A percentile compares a stretch with the other conserved stretches of the same genome.
Conservation (phyloP, 441 rosid genomes). For the Populus hybrid region DNA sequence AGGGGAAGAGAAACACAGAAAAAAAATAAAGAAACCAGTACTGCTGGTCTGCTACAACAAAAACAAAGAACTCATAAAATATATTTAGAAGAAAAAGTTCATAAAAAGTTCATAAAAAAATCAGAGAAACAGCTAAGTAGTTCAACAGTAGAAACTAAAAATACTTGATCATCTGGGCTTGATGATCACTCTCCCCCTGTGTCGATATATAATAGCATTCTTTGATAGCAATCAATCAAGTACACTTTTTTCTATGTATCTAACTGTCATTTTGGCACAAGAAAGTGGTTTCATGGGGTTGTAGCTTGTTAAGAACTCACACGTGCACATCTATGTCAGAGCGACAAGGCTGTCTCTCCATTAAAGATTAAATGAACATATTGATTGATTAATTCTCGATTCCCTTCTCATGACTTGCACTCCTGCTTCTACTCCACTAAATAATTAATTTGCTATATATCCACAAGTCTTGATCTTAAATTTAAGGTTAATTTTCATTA, state of each 20-base stretch:
- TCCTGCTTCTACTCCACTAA: background rate
- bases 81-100: no score
- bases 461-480: background rate
- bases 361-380: no score
- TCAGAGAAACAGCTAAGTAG: no score
- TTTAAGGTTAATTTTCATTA: background rate
- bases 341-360: background rate
- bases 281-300: background rate
- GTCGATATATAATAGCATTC: no score
- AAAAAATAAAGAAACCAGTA: no score
- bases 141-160: background rate
- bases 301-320: constrained; percentile 2
- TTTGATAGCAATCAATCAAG: background rate
- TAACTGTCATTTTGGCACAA: background rate
- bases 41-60: no score
- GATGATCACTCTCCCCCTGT: background rate
- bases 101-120: no score
- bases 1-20: no score
- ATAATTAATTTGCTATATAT: background rate
- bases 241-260: background rate
- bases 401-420: background rate
- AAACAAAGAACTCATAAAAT: no score
- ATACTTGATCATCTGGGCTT: background rate
- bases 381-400: background rate
- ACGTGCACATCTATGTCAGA: constrained; percentile 7